phyloP scores from a whole-genome alignment of 257 asterid genomes.

The Paulownia fortunei region DNA sequence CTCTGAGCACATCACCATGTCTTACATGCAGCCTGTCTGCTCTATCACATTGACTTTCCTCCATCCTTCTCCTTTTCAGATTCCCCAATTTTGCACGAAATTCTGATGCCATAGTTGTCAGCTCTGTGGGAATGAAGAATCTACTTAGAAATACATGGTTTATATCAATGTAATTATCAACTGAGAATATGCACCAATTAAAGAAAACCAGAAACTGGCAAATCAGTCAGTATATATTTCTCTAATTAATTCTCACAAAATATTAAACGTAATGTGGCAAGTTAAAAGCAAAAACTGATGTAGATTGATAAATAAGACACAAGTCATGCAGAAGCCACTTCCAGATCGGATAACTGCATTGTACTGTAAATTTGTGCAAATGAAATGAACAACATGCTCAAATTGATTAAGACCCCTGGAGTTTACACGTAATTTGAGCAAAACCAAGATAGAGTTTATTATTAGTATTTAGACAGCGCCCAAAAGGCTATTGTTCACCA shows the following conservation, averaged over 20 bases:
- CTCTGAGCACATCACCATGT: slow-evolving; percentile 32
- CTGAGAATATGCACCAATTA: background rate
- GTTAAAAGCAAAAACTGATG: background rate
- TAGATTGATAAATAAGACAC: background rate
- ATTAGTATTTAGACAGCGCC: background rate
- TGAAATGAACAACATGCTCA: background rate
- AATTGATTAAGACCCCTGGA: background rate
- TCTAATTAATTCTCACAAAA: background rate
- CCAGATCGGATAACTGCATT: background rate
- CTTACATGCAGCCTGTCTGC: slow-evolving; percentile 29
- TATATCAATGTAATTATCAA: slow-evolving; percentile 12
- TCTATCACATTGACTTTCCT: slow-evolving; percentile 41
- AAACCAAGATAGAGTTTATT: background rate
- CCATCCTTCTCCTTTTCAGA: slow-evolving; percentile 50
- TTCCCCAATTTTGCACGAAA: slow-evolving; percentile 53
- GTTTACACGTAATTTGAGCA: background rate
- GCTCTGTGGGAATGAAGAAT: slow-evolving; percentile 47
- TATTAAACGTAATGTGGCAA: background rate
- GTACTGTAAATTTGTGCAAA: background rate
- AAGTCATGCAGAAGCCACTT: background rate
- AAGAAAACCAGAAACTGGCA: slow-evolving; percentile 14
- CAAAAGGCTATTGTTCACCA: background rate
- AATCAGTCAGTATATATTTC: background rate
- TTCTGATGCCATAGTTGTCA: slow-evolving; percentile 50
- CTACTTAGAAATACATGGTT: background rate